Evolutionary conservation across 306 rosid genomes (phyloP).

Genomic region (Inga oerstediana): DNA sequence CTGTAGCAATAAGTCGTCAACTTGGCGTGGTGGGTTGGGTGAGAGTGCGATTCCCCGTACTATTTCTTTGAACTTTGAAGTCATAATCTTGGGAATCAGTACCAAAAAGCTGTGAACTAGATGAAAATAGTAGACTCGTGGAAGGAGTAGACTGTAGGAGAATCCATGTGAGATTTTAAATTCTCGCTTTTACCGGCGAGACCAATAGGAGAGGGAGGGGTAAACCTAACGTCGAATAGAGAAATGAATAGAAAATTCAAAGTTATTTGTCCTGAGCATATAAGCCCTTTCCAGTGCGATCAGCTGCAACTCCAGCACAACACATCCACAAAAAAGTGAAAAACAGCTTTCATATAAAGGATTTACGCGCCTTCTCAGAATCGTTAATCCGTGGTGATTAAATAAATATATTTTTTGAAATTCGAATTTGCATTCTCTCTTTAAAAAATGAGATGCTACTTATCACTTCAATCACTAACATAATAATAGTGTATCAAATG

Average conservation of each 20-base stretch:
- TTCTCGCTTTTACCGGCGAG: background rate
- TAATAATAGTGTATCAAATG: background rate
- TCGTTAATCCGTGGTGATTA: background rate
- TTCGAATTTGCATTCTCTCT: no score
- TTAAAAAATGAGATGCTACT: accelerated
- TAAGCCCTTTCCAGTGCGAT: background rate
- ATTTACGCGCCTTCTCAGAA: background rate
- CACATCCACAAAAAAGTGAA: background rate
- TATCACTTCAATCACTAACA: no score
- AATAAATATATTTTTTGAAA: no score
- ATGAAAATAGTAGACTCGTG: conserved; percentile 22
- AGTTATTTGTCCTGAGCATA: background rate
- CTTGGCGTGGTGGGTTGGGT: conserved; percentile 59
- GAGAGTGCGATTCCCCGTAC: conserved; percentile 14
- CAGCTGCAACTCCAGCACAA: background rate
- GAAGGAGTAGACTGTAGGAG: background rate
- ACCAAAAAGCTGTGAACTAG: conserved; percentile 26
- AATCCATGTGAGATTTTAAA: conserved; percentile 3
- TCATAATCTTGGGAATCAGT: conserved; percentile 42
- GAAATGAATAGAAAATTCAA: background rate
- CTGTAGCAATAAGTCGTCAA: conserved; percentile 29
- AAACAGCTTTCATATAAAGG: background rate
- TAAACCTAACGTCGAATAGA: background rate
- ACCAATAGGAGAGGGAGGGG: background rate
- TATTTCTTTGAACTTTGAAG: conserved; percentile 26